Conservation (phyloP, 2,329 filamentous ascomycete genomes). For the Epichloe hybrida region DNA sequence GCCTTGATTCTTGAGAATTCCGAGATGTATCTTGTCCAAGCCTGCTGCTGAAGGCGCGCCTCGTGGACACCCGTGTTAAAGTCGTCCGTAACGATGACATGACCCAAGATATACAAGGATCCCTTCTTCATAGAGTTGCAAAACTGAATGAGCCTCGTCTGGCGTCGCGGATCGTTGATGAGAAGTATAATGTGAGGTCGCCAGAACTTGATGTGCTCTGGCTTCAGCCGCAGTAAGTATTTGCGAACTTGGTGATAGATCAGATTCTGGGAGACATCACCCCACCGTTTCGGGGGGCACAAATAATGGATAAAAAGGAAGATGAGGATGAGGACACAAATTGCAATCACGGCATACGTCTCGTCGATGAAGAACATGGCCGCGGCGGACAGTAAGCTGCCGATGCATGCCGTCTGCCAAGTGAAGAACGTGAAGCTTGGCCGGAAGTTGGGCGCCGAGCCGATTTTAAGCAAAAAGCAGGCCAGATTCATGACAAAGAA, state of each 20-base stretch:
- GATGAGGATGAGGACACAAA: slow-evolving; percentile 59
- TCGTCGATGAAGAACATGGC: slow-evolving; percentile 89
- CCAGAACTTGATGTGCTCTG: slow-evolving; percentile 92
- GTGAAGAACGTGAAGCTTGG: slow-evolving; percentile 84
- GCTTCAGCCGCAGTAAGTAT: slow-evolving; percentile 67
- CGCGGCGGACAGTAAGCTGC: slow-evolving; percentile 59
- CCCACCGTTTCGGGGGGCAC: slow-evolving; percentile 77
- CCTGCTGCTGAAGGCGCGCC: slow-evolving; percentile 64
- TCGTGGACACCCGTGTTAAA: slow-evolving; percentile 69
- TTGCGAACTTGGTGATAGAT: slow-evolving; percentile 82
- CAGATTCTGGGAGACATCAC: slow-evolving; percentile 76
- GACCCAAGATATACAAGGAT: slow-evolving; percentile 69
- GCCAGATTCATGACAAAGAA: slow-evolving; percentile 82
- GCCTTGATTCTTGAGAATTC: slow-evolving; percentile 79
- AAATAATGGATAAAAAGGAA: slow-evolving; percentile 79
- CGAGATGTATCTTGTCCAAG: slow-evolving; percentile 73
- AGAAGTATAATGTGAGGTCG: slow-evolving; percentile 75
- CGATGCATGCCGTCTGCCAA: slow-evolving; percentile 66
- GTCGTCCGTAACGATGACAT: slow-evolving; percentile 76
- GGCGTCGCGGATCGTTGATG: slow-evolving; percentile 67
- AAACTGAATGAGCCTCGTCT: slow-evolving; percentile 76
- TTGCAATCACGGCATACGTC: slow-evolving; percentile 62
- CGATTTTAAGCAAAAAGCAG: slow-evolving; percentile 75
- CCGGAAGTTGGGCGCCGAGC: slow-evolving; percentile 77
- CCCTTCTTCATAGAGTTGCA: slow-evolving; percentile 89